These are phyloP conservation scores for Candolleomyces eurysporus DNA, from an alignment of 768 basidiomycete genomes.

Conservation along the genomic window DNA sequence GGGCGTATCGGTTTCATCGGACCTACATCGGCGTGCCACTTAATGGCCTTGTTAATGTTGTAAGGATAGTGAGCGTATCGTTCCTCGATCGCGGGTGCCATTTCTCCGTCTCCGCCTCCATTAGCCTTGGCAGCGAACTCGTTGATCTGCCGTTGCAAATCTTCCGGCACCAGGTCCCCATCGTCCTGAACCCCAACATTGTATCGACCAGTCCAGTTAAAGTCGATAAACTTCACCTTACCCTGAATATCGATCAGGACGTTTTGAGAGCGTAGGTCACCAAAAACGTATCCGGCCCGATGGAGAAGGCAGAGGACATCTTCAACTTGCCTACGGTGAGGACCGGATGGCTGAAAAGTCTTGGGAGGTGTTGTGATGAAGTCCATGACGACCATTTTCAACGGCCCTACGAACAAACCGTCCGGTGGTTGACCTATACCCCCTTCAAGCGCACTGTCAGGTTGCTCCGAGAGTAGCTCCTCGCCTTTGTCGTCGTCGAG, in stretches of 20 bases:
- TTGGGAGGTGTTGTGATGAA: constrained; percentile 17
- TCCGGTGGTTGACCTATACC: background rate
- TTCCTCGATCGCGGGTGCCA: background rate
- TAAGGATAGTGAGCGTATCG: background rate
- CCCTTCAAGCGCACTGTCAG: background rate
- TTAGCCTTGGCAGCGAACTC: background rate
- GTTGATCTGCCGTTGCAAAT: background rate
- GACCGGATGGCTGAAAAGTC: background rate
- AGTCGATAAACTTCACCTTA: constrained; percentile 32
- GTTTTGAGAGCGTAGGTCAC: constrained; percentile 34
- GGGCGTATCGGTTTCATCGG: background rate
- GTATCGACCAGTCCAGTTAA: constrained; percentile 34
- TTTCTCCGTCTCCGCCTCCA: background rate
- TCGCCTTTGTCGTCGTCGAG: background rate
- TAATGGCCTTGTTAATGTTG: background rate
- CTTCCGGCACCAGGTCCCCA: background rate
- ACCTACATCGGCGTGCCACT: background rate
- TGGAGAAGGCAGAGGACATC: constrained; percentile 23
- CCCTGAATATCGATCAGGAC: constrained; percentile 22
- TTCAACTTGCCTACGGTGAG: constrained; percentile 10
- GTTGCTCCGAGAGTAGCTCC: background rate
- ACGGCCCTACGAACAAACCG: constrained; percentile 15
- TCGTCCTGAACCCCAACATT: constrained; percentile 7
- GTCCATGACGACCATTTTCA: constrained; percentile 41
- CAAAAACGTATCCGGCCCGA: constrained; percentile 30